phyloP scores from a whole-genome alignment of 2,329 filamentous ascomycete genomes.

The Penicillium sp. region DNA sequence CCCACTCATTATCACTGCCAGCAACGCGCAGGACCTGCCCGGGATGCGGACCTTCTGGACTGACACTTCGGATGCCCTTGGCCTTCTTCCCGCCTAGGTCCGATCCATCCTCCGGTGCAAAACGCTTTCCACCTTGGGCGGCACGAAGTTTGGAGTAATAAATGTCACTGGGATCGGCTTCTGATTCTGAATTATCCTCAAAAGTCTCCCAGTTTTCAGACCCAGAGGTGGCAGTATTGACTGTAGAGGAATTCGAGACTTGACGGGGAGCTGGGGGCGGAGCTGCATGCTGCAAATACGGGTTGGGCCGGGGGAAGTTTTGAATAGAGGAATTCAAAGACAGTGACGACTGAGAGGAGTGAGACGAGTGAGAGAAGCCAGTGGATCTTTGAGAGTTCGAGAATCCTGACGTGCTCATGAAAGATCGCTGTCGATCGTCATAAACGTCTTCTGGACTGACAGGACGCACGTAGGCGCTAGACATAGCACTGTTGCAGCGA shows the following conservation, averaged over 20 bases:
- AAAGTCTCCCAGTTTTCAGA: constrained; percentile 99
- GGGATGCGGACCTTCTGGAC: constrained; percentile 43
- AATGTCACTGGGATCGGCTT: constrained; percentile 70
- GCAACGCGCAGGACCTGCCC: constrained; percentile 47
- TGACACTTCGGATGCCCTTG: constrained; percentile 50
- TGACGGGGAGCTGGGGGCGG: constrained; percentile 57
- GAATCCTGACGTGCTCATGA: constrained; percentile 46
- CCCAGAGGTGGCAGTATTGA: constrained; percentile 67
- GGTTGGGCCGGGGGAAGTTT: constrained; percentile 36
- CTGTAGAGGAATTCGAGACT: constrained; percentile 67
- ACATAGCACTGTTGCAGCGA: constrained; percentile 54
- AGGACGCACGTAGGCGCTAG: constrained; percentile 55
- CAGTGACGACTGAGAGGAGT: constrained; percentile 43
- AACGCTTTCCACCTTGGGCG: constrained; percentile 62
- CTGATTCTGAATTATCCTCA: constrained; percentile 74
- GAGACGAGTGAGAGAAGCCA: constrained; percentile 42
- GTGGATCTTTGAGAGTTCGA: constrained; percentile 37
- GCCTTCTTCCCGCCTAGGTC: constrained; percentile 43
- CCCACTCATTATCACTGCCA: constrained; percentile 56
- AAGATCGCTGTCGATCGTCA: constrained; percentile 61
- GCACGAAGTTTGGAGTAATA: constrained; percentile 78
- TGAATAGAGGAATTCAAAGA: constrained; percentile 35
- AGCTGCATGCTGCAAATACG: constrained; percentile 37
- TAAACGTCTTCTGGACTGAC: constrained; percentile 79
- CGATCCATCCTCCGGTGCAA: constrained; percentile 43